phyloP scores from a whole-genome alignment of 495 filamentous ascomycete genomes.

The Antarctomyces pellizariae region DNA sequence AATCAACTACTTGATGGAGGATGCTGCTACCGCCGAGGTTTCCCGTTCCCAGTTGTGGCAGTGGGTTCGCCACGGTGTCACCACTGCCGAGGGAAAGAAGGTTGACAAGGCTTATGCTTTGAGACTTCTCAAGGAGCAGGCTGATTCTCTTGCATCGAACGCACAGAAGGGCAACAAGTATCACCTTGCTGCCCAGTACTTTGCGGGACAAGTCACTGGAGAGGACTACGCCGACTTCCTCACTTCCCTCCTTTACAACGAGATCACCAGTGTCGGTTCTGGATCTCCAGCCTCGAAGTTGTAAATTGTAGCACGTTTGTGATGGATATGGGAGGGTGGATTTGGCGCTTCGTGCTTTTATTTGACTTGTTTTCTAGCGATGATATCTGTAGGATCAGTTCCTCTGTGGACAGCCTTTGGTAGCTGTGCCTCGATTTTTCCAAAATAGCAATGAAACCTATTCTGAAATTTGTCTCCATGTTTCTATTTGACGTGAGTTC shows the following conservation, averaged over 20 bases:
- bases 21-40: conserved; percentile 93
- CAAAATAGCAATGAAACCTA: no score
- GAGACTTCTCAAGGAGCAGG: conserved; percentile 68
- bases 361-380: no score
- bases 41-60: conserved; percentile 87
- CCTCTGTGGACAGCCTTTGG: no score
- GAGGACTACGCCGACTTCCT: conserved; percentile 96
- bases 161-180: conserved; percentile 83
- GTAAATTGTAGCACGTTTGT: conserved; percentile 17
- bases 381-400: no score
- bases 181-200: conserved; percentile 76
- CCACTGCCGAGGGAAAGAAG: conserved; percentile 72
- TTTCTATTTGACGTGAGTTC: no score
- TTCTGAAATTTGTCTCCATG: no score
- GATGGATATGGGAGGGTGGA: no score
- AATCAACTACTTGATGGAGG: conserved; percentile 99
- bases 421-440: no score
- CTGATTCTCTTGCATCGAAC: conserved; percentile 47
- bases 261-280: conserved; percentile 69
- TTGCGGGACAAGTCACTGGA: conserved; percentile 76
- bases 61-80: conserved; percentile 71
- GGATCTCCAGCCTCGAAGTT: conserved; percentile 55
- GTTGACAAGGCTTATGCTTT: conserved; percentile 82
- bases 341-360: no score
- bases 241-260: conserved; percentile 79